These are phyloP conservation scores for Wickerhamomyces silvicola DNA, from an alignment of 805 yeast genomes.

Conservation along the genomic window DNA sequence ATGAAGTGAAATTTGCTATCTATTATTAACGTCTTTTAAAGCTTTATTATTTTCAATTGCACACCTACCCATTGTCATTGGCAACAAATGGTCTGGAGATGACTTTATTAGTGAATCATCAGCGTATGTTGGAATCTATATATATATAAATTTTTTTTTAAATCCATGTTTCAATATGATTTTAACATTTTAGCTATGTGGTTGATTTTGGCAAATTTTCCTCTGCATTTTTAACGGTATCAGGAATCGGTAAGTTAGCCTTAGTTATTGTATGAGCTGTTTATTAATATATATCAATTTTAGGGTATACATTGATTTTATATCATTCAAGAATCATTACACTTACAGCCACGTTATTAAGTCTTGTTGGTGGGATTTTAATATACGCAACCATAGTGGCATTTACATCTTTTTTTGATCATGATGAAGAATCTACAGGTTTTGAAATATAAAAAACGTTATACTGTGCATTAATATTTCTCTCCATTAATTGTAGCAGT, in stretches of 20 bases:
- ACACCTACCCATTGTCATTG: slow-evolving; percentile 51
- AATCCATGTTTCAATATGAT: slow-evolving; percentile 4
- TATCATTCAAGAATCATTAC: slow-evolving; percentile 60
- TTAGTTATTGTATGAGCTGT: not conserved
- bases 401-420: slow-evolving; percentile 60
- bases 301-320: slow-evolving; percentile 52
- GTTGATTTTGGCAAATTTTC: slow-evolving; percentile 65
- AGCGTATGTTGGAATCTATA: slow-evolving; percentile 23
- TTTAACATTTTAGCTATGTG: slow-evolving; percentile 30
- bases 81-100: slow-evolving; percentile 39
- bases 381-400: slow-evolving; percentile 68
- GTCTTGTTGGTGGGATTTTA: slow-evolving; percentile 61
- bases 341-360: slow-evolving; percentile 49
- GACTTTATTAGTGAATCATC: slow-evolving; percentile 47
- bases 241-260: slow-evolving; percentile 40
- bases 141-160: slow-evolving; percentile 1
- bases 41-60: slow-evolving; percentile 46
- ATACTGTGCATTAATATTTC: slow-evolving; percentile 13
- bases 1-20: not conserved
- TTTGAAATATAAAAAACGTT: slow-evolving; percentile 11
- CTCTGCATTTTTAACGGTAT: slow-evolving; percentile 56
- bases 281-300: not conserved
- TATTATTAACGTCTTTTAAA: slow-evolving; percentile 9
- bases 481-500: slow-evolving; percentile 72
- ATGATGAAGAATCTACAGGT: slow-evolving; percentile 32